Percentiles rank a stretch among this genome's conserved stretches.
Evolutionary conservation across 129 eudicot genomes (phyloP).

Genomic region (Ambrosia trifida): DNA sequence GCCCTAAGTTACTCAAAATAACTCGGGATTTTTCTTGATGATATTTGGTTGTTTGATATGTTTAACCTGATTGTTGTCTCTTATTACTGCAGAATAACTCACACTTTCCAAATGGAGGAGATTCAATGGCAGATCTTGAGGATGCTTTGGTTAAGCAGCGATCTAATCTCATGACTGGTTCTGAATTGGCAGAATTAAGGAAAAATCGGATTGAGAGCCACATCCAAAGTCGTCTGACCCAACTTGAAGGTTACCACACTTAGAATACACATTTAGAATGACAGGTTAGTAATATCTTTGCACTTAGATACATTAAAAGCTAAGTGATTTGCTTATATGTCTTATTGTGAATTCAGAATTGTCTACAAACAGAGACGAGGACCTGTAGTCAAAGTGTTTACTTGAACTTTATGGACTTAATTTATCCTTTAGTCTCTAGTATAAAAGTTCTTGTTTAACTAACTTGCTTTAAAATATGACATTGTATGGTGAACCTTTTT

Average conservation of each 20-base stretch:
- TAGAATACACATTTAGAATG: constrained; percentile 4
- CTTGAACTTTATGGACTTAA: constrained; percentile 96
- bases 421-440: constrained; percentile 46
- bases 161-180: constrained; percentile 54
- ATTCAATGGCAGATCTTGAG: constrained; percentile 79
- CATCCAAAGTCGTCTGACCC: constrained; percentile 69
- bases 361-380: constrained; percentile 97
- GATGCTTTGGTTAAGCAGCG: constrained; percentile 68
- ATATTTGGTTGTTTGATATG: background rate
- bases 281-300: background rate
- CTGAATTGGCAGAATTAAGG: constrained; percentile 54
- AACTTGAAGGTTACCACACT: constrained; percentile 74
- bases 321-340: background rate
- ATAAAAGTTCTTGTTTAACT: constrained; percentile 13
- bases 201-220: constrained; percentile 63
- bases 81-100: constrained; percentile 42
- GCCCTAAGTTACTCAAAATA: background rate
- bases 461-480: background rate
- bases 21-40: background rate
- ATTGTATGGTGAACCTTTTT: constrained; percentile 3
- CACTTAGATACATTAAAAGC: constrained; percentile 5
- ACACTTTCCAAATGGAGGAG: constrained; percentile 48
- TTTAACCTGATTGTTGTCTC: background rate
- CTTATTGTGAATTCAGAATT: constrained; percentile 54
- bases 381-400: constrained; percentile 91